Evolutionary conservation across 345 rosid species (phyloP), one percentile per base, ranked within the genome.

Genomic region (Stellera chamaejasme): DNA sequence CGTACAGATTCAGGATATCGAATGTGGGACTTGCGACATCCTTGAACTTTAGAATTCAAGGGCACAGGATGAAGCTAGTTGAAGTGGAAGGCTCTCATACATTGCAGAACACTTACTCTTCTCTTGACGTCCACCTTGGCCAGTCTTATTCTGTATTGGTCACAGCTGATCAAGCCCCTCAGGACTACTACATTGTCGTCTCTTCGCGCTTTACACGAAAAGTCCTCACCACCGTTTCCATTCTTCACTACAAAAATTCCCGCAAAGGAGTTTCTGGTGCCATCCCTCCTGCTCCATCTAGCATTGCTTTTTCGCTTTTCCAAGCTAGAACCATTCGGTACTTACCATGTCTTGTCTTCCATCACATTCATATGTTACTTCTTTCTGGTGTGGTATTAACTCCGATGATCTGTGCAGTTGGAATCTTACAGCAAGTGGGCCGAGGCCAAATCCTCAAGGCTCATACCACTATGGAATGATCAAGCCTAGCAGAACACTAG

Each of bases 81-180:
- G 99, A 92, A 72, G 96, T 84, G 0, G 99, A 93, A 72, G 99
- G 99, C 36, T 84, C 96, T 25, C 97, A 93, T 65, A 87, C 97
- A 5, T 54, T 86, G 19, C 99, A 93, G 66, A 87, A 71, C 65
- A 70, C 73, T 41, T 86, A 82, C 45, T 47, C 75, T 7, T 71
- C 86, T 56, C 81, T 93, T 6, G 99, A 93, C 57, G 59, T 93
- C 70, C 99, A 93, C 67, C 76, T 87, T 0, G 99, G 99, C 14
- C 97, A 93, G 68, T 81, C 94, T 19, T 93, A 77, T 60, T 93
- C 99, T 12, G 87, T 93, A 57, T 77, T 93, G 43, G 80, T 92
- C 55, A 88, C 90, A 0, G 88, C 93, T n/a, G 77, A 92, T 53
- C 85, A 88, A 70, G 77, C 82, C 10, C 79, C 83, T 0, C 73